Evolutionary conservation across 177 flowering plant genomes (phyloP).

Genomic region (Vitis hybrid): DNA sequence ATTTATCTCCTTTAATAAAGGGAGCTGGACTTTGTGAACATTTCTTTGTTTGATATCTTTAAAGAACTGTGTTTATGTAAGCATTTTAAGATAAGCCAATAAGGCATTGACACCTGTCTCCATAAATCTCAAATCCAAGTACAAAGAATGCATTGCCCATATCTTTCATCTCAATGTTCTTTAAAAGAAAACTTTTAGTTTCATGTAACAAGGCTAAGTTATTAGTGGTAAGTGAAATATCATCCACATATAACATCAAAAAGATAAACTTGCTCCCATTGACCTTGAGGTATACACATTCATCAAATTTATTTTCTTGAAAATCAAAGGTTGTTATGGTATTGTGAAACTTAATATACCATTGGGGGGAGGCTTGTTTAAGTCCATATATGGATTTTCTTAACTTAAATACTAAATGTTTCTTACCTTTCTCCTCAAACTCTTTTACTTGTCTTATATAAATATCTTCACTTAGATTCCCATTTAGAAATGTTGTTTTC

Average conservation of each 20-base stretch:
- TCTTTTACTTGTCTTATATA: neutral
- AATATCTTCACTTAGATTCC: neutral
- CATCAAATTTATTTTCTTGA: neutral
- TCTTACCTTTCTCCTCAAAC: too few species aligned
- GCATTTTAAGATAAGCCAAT: constrained; percentile 7
- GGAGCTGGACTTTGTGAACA: neutral
- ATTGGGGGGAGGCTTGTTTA: neutral
- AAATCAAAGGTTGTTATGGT: constrained; percentile 2
- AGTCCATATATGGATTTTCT: too few species aligned
- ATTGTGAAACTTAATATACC: neutral
- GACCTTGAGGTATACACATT: constrained; percentile 1
- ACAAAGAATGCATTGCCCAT: constrained; percentile 4
- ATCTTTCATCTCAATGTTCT: too few species aligned
- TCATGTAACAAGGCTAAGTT: too few species aligned
- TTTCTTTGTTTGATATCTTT: constrained; percentile 1
- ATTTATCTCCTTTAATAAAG: neutral
- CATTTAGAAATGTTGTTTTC: too few species aligned
- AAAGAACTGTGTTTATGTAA: constrained; percentile 2
- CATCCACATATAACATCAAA: too few species aligned
- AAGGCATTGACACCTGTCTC: constrained; percentile 4
- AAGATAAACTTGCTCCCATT: neutral
- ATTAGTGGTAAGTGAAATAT: too few species aligned
- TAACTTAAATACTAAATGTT: too few species aligned
- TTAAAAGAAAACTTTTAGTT: too few species aligned
- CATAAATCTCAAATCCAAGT: constrained; percentile 4